Evolutionary conservation across 2,329 filamentous ascomycete genomes (phyloP).

Genomic region (Lecanicillium sp.): DNA sequence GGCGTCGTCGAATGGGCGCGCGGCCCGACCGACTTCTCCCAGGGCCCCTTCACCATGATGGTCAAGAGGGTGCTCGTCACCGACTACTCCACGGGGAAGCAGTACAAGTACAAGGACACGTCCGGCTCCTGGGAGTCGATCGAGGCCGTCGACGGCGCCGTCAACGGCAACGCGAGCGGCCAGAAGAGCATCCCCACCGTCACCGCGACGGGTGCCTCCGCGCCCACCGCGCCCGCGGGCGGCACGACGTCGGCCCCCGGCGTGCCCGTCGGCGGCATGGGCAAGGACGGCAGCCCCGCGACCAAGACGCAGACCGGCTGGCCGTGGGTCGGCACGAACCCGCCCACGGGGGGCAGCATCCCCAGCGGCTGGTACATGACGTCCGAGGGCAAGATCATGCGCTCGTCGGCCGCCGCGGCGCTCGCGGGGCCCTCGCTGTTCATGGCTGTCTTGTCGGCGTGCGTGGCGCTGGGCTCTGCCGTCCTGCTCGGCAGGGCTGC

Average conservation of each 20-base stretch:
- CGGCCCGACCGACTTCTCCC: constrained; percentile 74
- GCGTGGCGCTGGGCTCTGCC: constrained; percentile 19
- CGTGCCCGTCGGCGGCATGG: constrained; percentile 66
- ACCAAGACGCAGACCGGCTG: constrained; percentile 55
- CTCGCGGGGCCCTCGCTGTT: constrained; percentile 18
- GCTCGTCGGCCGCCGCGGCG: constrained; percentile 46
- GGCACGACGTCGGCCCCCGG: constrained; percentile 54
- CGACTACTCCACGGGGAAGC: constrained; percentile 87
- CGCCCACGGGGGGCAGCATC: constrained; percentile 50
- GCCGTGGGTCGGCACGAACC: constrained; percentile 59
- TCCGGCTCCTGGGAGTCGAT: constrained; percentile 80
- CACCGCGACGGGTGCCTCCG: constrained; percentile 53
- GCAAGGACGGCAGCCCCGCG: constrained; percentile 46
- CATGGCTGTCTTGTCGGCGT: constrained; percentile 21
- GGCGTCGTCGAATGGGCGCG: constrained; percentile 90
- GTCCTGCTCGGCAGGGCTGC: constrained; percentile 17
- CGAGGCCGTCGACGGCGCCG: constrained; percentile 65
- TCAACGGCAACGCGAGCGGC: constrained; percentile 62
- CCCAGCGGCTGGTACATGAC: constrained; percentile 79
- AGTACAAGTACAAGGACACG: constrained; percentile 76
- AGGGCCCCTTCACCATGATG: constrained; percentile 81
- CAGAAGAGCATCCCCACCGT: constrained; percentile 41
- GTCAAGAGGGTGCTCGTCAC: constrained; percentile 70
- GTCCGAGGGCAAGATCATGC: constrained; percentile 70
- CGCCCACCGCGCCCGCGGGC: constrained; percentile 61